Conservation (phyloP, 257 asterid genomes). For the Apocynum venetum region DNA sequence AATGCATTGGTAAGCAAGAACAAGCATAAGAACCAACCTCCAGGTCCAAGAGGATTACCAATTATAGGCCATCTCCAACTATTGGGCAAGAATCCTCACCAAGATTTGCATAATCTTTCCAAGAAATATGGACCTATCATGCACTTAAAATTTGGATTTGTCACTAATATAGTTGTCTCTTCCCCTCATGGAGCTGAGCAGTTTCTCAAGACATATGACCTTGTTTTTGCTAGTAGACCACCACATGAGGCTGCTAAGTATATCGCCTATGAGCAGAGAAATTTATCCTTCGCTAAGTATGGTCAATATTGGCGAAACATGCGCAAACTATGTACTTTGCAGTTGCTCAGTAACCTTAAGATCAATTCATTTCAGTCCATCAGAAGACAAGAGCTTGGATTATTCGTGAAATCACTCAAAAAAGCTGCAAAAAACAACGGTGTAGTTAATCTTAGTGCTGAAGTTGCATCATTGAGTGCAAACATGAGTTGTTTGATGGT, state of each 20-base stretch:
- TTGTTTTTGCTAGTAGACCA: conserved; percentile 13
- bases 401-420: background rate
- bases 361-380: background rate
- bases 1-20: background rate
- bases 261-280: background rate
- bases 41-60: background rate
- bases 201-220: conserved; percentile 19
- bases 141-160: conserved; percentile 1
- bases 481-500: background rate
- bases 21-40: background rate
- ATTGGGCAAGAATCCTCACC: conserved; percentile 2
- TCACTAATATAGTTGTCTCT: background rate
- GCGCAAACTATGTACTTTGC: background rate
- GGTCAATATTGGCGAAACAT: conserved; percentile 19
- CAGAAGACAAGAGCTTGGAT: background rate
- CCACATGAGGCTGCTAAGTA: background rate
- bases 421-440: background rate
- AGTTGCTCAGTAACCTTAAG: conserved; percentile 11
- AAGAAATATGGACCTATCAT: background rate
- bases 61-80: background rate
- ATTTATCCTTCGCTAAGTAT: conserved; percentile 1
- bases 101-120: background rate
- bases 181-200: conserved; percentile 13
- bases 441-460: conserved; percentile 2
- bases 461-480: conserved; percentile 1